A percentile compares a stretch with the other conserved stretches of the same genome.
phyloP scores from a whole-genome alignment of 805 yeast genomes.

The Tetrapisispora iriomotensis region DNA sequence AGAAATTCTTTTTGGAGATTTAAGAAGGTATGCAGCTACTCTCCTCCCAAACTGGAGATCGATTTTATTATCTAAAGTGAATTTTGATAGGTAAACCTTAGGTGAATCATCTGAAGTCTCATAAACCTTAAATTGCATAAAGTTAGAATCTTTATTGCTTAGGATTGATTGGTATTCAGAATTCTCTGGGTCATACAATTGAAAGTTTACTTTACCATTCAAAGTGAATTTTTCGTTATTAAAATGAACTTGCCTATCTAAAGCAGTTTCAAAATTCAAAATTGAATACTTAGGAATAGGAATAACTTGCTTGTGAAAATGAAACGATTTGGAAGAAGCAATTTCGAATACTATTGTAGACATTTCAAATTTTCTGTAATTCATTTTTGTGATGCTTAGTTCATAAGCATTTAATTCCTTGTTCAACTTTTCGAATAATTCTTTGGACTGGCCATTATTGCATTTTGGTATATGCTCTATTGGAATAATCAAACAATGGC shows the following conservation, averaged over 20 bases:
- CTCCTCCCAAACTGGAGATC: constrained; percentile 83
- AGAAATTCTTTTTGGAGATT: constrained; percentile 48
- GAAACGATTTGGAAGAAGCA: constrained; percentile 53
- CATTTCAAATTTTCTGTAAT: constrained; percentile 32
- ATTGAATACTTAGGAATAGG: constrained; percentile 48
- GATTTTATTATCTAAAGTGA: constrained; percentile 32
- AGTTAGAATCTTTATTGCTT: constrained; percentile 25
- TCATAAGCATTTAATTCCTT: constrained; percentile 43
- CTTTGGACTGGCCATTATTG: constrained; percentile 18
- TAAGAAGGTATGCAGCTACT: constrained; percentile 56
- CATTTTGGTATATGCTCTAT: constrained; percentile 56
- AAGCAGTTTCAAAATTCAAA: constrained; percentile 35
- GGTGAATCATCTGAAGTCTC: constrained; percentile 25
- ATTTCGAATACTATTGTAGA: constrained; percentile 62
- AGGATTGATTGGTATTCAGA: constrained; percentile 24
- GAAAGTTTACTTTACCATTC: constrained; percentile 38
- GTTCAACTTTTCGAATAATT: constrained; percentile 13
- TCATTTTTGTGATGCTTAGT: constrained; percentile 41
- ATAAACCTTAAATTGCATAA: constrained; percentile 28
- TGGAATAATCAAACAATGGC: constrained; percentile 76
- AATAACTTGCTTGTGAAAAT: constrained; percentile 65
- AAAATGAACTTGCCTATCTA: constrained; percentile 35
- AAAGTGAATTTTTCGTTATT: constrained; percentile 41
- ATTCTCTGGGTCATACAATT: constrained; percentile 20
- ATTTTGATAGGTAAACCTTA: constrained; percentile 26